Evolutionary conservation across 768 basidiomycete species (phyloP).

Genomic region (Pholiota microspora): DNA sequence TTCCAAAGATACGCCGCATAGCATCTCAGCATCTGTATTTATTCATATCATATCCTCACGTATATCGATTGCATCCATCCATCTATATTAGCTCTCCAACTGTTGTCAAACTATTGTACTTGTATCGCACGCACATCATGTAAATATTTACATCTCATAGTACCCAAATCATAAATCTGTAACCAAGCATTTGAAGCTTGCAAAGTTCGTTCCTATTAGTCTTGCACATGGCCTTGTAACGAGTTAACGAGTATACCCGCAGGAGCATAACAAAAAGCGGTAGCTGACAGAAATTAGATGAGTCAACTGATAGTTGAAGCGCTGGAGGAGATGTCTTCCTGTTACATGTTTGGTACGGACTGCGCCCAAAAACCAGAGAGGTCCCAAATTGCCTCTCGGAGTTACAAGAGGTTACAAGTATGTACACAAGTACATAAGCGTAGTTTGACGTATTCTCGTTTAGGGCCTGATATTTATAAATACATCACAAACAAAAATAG

Average conservation of each 20-base stretch:
- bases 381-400: background rate
- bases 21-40: background rate
- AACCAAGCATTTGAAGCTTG: too few species aligned
- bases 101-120: constrained; percentile 8
- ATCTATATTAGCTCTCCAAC: background rate
- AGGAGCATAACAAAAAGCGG: background rate
- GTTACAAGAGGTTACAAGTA: too few species aligned
- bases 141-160: background rate
- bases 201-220: too few species aligned
- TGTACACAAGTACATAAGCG: too few species aligned
- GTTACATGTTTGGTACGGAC: background rate
- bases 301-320: background rate
- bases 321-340: background rate
- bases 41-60: background rate
- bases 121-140: constrained; percentile 1
- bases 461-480: background rate
- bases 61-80: background rate
- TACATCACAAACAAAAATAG: background rate
- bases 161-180: too few species aligned
- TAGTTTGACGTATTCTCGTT: too few species aligned
- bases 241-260: too few species aligned
- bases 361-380: background rate
- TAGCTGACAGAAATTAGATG: background rate
- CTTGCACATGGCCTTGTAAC: too few species aligned
- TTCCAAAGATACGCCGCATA: background rate